phyloP scores from a whole-genome alignment of 2,329 filamentous ascomycete genomes.

The Sarocladium kiliense region DNA sequence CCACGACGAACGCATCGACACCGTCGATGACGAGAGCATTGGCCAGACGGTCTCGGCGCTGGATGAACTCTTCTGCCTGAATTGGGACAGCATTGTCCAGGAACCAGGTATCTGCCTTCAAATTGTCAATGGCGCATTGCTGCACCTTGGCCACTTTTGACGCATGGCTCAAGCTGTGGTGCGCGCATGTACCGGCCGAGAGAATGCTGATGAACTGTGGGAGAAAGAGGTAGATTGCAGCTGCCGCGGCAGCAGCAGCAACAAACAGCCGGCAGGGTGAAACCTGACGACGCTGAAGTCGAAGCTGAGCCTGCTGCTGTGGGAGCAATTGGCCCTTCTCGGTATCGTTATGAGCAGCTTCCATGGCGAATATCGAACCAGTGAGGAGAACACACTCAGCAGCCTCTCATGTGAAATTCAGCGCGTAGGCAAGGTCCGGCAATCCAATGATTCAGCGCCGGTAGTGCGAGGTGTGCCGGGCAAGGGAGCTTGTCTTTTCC shows the following conservation, averaged over 20 bases:
- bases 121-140: slow-evolving; percentile 47
- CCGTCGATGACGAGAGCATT: slow-evolving; percentile 44
- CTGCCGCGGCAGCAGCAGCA: background rate
- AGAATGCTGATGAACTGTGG: background rate
- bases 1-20: slow-evolving; percentile 55
- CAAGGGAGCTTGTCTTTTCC: background rate
- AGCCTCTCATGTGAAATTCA: background rate
- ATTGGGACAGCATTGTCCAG: slow-evolving; percentile 44
- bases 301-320: background rate
- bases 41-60: slow-evolving; percentile 51
- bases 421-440: background rate
- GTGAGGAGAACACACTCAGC: background rate
- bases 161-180: background rate
- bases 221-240: background rate
- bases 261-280: background rate
- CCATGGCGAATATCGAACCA: background rate
- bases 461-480: background rate
- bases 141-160: slow-evolving; percentile 15
- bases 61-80: slow-evolving; percentile 44
- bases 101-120: slow-evolving; percentile 45
- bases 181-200: background rate
- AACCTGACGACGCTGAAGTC: background rate
- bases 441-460: background rate
- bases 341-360: background rate
- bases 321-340: slow-evolving; percentile 1